Evolutionary conservation across 1,284 basidiomycete species (phyloP).

Genomic region (Apiotrichum porosum): DNA sequence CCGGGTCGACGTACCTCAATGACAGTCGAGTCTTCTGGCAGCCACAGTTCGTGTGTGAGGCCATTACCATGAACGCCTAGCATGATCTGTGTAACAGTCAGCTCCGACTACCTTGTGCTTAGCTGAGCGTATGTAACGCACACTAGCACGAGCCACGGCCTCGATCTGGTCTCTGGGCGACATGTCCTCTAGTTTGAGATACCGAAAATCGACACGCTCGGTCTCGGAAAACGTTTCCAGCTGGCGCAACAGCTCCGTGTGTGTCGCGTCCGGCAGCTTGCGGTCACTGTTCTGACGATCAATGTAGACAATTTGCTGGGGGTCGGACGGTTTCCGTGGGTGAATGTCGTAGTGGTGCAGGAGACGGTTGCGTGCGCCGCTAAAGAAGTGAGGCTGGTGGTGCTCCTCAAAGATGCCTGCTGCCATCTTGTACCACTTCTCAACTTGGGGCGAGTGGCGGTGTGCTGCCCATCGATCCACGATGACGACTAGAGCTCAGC

Average conservation of each 20-base stretch:
- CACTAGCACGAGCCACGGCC: conserved; percentile 12
- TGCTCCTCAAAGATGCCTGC: conserved; percentile 14
- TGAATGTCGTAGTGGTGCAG: conserved; percentile 3
- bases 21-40: conserved; percentile 46
- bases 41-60: conserved; percentile 48
- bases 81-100: conserved; percentile 31
- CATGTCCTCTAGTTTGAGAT: conserved; percentile 50
- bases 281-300: conserved; percentile 44
- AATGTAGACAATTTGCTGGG: conserved; percentile 30
- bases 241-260: conserved; percentile 56
- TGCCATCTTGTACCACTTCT: conserved; percentile 33
- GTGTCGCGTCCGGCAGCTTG: conserved; percentile 58
- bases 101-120: no score
- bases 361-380: conserved; percentile 12
- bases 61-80: conserved; percentile 50
- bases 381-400: conserved; percentile 23
- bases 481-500: conserved; percentile 25
- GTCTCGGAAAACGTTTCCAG: conserved; percentile 52
- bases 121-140: background rate
- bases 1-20: no score
- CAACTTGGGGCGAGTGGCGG: conserved; percentile 19
- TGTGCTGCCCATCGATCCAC: conserved; percentile 32
- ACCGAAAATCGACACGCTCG: conserved; percentile 57
- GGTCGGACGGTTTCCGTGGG: background rate
- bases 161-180: conserved; percentile 43